Base-by-base conservation (phyloP, 805 yeast species). In the Phaffomyces opuntiae region DNA sequence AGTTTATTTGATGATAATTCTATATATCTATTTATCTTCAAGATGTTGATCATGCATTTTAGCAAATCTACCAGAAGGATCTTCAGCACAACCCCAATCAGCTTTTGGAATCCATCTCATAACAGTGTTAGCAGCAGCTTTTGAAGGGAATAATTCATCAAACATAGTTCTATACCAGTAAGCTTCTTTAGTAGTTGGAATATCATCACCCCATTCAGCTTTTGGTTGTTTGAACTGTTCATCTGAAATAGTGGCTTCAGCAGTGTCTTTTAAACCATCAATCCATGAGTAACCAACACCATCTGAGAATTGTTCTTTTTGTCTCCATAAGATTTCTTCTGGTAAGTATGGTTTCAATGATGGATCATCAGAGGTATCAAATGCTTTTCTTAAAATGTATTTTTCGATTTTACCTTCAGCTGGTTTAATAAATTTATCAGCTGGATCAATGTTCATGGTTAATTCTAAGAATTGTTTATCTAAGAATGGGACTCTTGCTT, bases 71-170 rank as follows among this genome's bases (percentile, higher is more conserved):
- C 99, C 99, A 46, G 96, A 86, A 45, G 99, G 99, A 70, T 93
- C 99, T 60, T 83, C 96, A 62, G 90, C 89, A 73, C 99, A 93
- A 56, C 99, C 99, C 99, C 99, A 93, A 69, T 93, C 99, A 52
- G 98, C 98, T 78, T 93, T 93, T 66, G 99, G 99, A 69, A 93
- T 72, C 99, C 99, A 93, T 78, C 99, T 85, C 97, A 87, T 89
- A 49, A 93, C 99, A 17, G 99, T 93, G 36, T 81, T 72, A 49
- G 96, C 97, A 53, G 95, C 99, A 54, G 96, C 93, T 68, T 81
- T 75, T 59, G 83, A 81, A 50, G 90, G 86, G 85, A 89, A 93
- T 59, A 87, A 70, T 61, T 86, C 95, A 69, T 93, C 99, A 61
- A 93, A 93, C 77, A 89, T 87, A 64, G 84, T 77, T 78, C 99